A percentile compares a stretch with the other conserved stretches of the same genome.
These are phyloP conservation scores for Cicer arietinum DNA, from an alignment of 306 rosid genomes.

Conservation along the genomic window DNA sequence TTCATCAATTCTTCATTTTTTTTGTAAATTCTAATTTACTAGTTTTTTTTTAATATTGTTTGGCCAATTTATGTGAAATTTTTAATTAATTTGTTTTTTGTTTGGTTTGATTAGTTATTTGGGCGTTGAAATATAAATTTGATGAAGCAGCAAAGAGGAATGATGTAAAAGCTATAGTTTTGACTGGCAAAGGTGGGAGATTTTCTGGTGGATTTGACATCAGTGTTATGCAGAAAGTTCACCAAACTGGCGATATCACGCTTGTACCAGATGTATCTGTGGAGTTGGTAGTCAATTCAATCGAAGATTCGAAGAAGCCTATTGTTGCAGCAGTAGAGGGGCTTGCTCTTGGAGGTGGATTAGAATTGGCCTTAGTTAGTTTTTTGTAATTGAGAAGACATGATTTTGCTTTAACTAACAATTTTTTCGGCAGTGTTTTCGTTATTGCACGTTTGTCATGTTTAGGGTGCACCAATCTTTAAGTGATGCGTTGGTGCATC, in stretches of 20 bases:
- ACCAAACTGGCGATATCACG: constrained; percentile 75
- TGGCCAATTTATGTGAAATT: background rate
- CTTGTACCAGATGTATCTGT: constrained; percentile 84
- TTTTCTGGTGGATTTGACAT: constrained; percentile 97
- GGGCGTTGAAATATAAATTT: constrained; percentile 71
- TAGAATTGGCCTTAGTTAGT: constrained; percentile 94
- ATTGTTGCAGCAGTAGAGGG: constrained; percentile 92
- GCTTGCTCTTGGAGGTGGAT: constrained; percentile 99
- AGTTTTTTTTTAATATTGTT: background rate
- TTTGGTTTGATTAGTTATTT: constrained; percentile 57
- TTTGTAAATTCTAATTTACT: background rate
- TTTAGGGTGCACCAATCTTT: background rate
- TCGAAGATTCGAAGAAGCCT: constrained; percentile 94
- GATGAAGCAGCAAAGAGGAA: constrained; percentile 74
- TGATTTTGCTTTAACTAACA: background rate
- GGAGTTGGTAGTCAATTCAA: constrained; percentile 74
- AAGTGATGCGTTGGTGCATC: background rate
- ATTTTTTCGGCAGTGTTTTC: constrained; percentile 10
- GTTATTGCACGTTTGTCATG: background rate
- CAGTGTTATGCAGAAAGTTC: constrained; percentile 85
- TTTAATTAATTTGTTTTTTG: background rate
- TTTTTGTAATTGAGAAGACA: constrained; percentile 28
- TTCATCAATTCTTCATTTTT: background rate
- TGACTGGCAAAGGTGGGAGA: constrained; percentile 86
- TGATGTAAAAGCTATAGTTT: constrained; percentile 88